Percentiles rank a stretch among this genome's conserved stretches.
Conservation (phyloP, 2,329 filamentous ascomycete genomes). For the Sarocladium strictum region DNA sequence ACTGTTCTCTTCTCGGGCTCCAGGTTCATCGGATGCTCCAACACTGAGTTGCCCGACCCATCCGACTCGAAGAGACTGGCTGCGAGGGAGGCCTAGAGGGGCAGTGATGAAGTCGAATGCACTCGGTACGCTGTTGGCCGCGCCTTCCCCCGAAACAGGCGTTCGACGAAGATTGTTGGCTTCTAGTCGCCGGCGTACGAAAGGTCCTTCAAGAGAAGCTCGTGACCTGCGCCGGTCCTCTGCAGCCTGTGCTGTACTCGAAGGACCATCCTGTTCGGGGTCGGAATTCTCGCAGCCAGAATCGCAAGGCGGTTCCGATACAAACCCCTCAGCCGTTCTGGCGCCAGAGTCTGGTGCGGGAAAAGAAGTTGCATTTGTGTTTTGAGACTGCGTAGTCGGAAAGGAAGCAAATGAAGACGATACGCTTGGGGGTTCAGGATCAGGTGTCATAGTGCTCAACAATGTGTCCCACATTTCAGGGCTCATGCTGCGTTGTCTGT, state of each 20-base stretch:
- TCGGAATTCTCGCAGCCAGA: conserved; percentile 51
- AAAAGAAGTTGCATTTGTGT: conserved; percentile 23
- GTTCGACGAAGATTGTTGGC: background rate
- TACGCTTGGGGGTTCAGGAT: conserved; percentile 72
- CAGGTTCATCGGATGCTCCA: conserved; percentile 20
- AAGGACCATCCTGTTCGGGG: conserved; percentile 40
- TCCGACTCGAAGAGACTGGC: conserved; percentile 12
- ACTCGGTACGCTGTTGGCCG: background rate
- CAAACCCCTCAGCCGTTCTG: background rate
- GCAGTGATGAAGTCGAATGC: background rate
- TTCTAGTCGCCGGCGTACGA: background rate
- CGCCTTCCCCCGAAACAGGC: background rate
- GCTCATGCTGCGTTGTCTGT: conserved; percentile 77
- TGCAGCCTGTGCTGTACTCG: background rate
- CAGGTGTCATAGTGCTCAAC: conserved; percentile 71
- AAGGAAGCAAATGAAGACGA: conserved; percentile 77
- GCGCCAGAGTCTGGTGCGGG: conserved; percentile 18
- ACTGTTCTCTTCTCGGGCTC: conserved; percentile 11
- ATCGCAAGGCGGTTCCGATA: conserved; percentile 42
- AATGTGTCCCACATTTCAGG: conserved; percentile 78
- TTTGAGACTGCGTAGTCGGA: conserved; percentile 21
- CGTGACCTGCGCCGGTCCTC: background rate
- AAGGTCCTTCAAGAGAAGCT: background rate
- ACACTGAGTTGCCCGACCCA: conserved; percentile 22
- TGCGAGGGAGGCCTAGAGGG: background rate